Evolutionary conservation across 2,329 filamentous ascomycete genomes (phyloP).

Genomic region (Colletotrichum sp.): DNA sequence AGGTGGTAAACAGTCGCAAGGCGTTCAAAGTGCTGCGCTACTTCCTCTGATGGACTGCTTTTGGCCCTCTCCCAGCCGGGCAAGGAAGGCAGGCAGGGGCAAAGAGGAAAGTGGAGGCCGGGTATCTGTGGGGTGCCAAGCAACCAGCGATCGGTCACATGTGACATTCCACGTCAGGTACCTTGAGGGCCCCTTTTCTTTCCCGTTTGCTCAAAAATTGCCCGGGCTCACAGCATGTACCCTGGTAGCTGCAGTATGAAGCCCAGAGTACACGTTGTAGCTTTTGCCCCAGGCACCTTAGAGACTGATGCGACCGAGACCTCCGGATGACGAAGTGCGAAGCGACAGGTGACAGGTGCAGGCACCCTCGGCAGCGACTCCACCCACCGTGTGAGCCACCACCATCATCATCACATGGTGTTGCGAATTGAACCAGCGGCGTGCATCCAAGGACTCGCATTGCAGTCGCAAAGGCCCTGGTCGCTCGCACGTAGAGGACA

Average conservation of each 20-base stretch:
- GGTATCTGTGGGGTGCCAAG: background rate
- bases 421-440: background rate
- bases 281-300: too few species aligned
- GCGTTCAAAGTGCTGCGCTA: background rate
- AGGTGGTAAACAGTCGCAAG: background rate
- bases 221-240: background rate
- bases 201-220: background rate
- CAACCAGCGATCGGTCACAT: background rate
- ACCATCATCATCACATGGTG: background rate
- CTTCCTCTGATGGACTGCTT: background rate
- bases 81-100: background rate
- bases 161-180: background rate
- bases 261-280: too few species aligned
- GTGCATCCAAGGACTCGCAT: background rate
- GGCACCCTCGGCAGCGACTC: background rate
- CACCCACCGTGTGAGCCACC: background rate
- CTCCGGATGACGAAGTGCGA: too few species aligned
- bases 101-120: background rate
- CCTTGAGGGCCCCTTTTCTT: background rate
- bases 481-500: background rate
- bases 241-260: background rate
- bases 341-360: too few species aligned
- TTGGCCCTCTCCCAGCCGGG: background rate
- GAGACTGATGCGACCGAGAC: too few species aligned
- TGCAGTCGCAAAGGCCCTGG: background rate